Conservation (phyloP, 176 grass and related monocot species). For the Bromus sterilis region DNA sequence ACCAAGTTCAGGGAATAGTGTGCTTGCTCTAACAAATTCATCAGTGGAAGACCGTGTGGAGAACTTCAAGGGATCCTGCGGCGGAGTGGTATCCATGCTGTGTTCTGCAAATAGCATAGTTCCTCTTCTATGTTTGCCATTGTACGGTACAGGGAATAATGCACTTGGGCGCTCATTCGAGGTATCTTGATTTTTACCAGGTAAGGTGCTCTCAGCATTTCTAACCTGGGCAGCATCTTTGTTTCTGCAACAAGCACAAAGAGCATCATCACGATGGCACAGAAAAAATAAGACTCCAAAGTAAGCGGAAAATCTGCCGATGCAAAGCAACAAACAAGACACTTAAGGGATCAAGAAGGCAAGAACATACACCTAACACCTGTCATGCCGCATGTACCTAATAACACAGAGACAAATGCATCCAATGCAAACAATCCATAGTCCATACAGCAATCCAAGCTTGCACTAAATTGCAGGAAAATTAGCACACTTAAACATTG, state of each 20-base stretch:
- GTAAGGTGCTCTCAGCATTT: neutral
- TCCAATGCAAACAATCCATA: neutral
- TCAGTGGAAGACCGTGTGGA: neutral
- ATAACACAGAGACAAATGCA: slow-evolving; percentile 2
- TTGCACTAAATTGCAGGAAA: neutral
- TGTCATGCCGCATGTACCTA: neutral
- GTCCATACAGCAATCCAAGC: neutral
- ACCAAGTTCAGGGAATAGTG: slow-evolving; percentile 3
- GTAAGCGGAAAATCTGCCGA: neutral
- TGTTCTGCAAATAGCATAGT: slow-evolving; percentile 1
- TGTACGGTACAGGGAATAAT: neutral
- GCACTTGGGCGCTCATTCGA: neutral
- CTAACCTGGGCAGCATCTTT: neutral
- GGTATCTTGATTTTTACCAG: slow-evolving; percentile 8
- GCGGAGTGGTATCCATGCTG: neutral
- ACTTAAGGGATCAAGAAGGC: neutral
- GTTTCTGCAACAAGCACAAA: slow-evolving; percentile 18
- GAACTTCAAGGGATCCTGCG: neutral
- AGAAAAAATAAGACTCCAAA: neutral
- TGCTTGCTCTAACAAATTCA: slow-evolving; percentile 32
- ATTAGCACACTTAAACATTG: neutral
- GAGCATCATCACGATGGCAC: neutral
- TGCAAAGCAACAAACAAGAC: neutral
- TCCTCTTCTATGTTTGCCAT: neutral
- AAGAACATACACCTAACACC: neutral